These are phyloP conservation scores for Botrytis sinoallii DNA, from an alignment of 2,329 filamentous ascomycete genomes.

Conservation along the genomic window DNA sequence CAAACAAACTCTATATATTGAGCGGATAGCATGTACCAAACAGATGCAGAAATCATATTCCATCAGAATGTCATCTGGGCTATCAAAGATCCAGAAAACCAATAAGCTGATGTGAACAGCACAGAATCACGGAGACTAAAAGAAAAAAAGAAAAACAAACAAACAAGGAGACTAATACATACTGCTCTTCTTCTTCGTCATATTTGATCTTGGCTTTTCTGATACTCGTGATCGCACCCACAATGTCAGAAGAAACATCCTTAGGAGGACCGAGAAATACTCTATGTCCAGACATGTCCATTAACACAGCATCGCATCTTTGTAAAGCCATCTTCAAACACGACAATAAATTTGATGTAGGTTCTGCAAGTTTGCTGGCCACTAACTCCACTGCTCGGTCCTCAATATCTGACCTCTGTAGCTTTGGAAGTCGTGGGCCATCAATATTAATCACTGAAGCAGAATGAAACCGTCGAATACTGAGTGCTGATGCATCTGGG, in stretches of 20 bases:
- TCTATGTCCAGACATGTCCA: slow-evolving; percentile 52
- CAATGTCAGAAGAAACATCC: slow-evolving; percentile 44
- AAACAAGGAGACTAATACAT: neutral
- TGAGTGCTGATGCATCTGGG: neutral
- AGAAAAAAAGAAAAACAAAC: neutral
- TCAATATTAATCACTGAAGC: slow-evolving; percentile 39
- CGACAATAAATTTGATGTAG: slow-evolving; percentile 46
- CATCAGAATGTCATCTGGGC: neutral
- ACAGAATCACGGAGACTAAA: neutral
- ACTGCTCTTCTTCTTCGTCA: slow-evolving; percentile 45
- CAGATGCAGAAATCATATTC: neutral
- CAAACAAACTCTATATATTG: neutral
- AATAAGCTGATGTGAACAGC: neutral
- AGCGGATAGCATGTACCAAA: neutral
- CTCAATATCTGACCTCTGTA: slow-evolving; percentile 33
- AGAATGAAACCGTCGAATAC: slow-evolving; percentile 14
- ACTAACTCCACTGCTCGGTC: slow-evolving; percentile 37
- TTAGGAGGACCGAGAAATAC: slow-evolving; percentile 45
- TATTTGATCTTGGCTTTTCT: slow-evolving; percentile 46
- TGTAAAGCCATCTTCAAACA: slow-evolving; percentile 46
- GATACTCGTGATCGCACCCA: slow-evolving; percentile 42
- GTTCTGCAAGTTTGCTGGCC: slow-evolving; percentile 42
- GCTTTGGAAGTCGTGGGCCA: slow-evolving; percentile 26
- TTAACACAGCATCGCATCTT: slow-evolving; percentile 51
- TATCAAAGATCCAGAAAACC: neutral